Evolutionary conservation across 1,139 yeast genomes (phyloP).

Genomic region (Candida sp.): DNA sequence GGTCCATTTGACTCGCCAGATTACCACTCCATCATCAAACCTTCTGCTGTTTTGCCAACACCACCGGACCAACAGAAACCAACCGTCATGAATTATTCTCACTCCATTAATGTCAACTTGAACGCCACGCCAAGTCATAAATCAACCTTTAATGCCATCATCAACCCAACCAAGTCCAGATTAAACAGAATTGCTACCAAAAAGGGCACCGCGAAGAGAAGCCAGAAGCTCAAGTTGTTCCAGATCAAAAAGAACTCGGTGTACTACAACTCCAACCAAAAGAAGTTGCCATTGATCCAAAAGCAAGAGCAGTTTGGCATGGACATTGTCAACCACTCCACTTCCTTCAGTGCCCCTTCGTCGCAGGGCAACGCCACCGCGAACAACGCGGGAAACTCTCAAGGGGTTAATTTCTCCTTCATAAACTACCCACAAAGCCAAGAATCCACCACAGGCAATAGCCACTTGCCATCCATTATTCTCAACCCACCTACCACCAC

Average conservation of each 20-base stretch:
- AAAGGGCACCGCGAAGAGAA: slow-evolving; percentile 16
- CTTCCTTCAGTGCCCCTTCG: slow-evolving; percentile 3
- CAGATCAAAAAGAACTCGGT: slow-evolving; percentile 36
- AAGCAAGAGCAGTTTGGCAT: slow-evolving; percentile 7
- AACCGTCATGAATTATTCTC: slow-evolving; percentile 17
- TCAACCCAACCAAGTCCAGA: slow-evolving; percentile 14
- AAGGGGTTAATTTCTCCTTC: slow-evolving; percentile 4
- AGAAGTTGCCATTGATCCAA: slow-evolving; percentile 16
- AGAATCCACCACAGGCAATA: not conserved
- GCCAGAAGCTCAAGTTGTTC: slow-evolving; percentile 32
- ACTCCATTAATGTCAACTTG: slow-evolving; percentile 29
- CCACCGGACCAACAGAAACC: slow-evolving; percentile 18
- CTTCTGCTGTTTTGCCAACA: slow-evolving; percentile 17
- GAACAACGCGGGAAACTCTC: not conserved
- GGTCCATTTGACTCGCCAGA: slow-evolving; percentile 9
- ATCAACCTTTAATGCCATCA: not conserved
- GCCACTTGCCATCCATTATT: slow-evolving; percentile 14
- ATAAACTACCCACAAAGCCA: slow-evolving; percentile 3
- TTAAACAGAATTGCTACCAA: slow-evolving; percentile 26
- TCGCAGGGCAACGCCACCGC: not conserved
- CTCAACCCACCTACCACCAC: slow-evolving; percentile 11
- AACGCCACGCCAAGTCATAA: slow-evolving; percentile 17
- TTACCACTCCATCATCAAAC: slow-evolving; percentile 1
- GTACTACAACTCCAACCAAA: slow-evolving; percentile 21
- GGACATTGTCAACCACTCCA: slow-evolving; percentile 7